Conservation (phyloP, 169 alveolate genomes). For the Amoebophrya sp. region DNA sequence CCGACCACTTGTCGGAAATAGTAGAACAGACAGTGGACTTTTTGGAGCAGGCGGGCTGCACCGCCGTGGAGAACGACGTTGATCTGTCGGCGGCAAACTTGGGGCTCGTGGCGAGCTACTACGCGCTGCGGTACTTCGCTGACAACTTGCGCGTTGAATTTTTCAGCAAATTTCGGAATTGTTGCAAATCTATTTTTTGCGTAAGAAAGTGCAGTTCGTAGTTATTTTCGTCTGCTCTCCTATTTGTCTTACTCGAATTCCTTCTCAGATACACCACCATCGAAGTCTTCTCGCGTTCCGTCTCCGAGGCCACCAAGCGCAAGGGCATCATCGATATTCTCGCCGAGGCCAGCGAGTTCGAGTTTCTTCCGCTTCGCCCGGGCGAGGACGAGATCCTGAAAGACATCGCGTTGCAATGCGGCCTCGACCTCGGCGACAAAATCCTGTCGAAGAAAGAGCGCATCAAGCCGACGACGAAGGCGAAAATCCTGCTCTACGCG, state of each 20-base stretch:
- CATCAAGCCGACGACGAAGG: constrained; percentile 34
- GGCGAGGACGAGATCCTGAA: constrained; percentile 59
- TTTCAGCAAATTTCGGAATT: no score
- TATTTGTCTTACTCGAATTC: no score
- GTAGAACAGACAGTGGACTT: constrained; percentile 83
- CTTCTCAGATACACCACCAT: constrained; percentile 39
- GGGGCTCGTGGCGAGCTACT: constrained; percentile 60
- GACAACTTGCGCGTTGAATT: no score
- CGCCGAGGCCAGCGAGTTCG: constrained; percentile 67
- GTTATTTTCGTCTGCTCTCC: no score
- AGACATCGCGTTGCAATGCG: constrained; percentile 41
- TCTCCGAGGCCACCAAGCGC: constrained; percentile 42
- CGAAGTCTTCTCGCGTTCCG: constrained; percentile 49
- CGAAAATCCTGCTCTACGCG: constrained; percentile 49
- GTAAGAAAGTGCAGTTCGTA: no score
- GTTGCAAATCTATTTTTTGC: no score
- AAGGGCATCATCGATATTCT: constrained; percentile 56
- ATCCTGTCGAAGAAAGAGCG: background rate
- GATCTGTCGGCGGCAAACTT: constrained; percentile 54
- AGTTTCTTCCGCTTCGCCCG: constrained; percentile 58
- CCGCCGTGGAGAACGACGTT: constrained; percentile 70
- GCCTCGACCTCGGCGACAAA: constrained; percentile 22
- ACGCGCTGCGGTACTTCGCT: constrained; percentile 27
- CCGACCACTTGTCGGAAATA: constrained; percentile 84
- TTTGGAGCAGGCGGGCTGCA: constrained; percentile 81